These are phyloP conservation scores for Starmerella stellata DNA, from an alignment of 805 yeast genomes.

Conservation along the genomic window DNA sequence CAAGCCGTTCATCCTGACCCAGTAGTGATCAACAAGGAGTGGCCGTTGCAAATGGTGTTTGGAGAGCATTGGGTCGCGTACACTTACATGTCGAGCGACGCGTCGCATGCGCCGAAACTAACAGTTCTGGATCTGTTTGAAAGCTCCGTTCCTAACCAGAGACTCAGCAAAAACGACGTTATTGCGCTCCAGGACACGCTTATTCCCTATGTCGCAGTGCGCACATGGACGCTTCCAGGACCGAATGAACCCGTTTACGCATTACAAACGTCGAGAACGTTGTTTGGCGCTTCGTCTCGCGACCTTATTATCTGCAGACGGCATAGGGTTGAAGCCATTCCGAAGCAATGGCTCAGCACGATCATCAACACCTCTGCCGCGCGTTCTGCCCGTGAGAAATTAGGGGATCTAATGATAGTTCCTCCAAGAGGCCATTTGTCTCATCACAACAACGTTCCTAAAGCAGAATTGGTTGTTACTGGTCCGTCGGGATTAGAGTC, in stretches of 20 bases:
- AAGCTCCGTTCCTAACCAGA: constrained; percentile 35
- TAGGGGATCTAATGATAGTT: too few species aligned
- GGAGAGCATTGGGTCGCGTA: constrained; percentile 77
- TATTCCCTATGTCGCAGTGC: constrained; percentile 34
- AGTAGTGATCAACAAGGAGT: constrained; percentile 28
- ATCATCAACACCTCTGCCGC: constrained; percentile 16
- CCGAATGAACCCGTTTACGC: constrained; percentile 26
- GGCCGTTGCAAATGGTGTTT: constrained; percentile 34
- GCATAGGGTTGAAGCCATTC: constrained; percentile 48
- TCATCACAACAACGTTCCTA: constrained; percentile 31
- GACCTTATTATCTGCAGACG: constrained; percentile 41
- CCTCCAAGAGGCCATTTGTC: constrained; percentile 40
- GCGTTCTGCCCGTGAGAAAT: too few species aligned
- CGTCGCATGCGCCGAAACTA: constrained; percentile 38
- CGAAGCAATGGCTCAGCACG: constrained; percentile 49
- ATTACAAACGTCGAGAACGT: constrained; percentile 39
- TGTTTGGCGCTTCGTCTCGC: constrained; percentile 49
- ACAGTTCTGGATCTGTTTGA: constrained; percentile 67
- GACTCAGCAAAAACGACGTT: constrained; percentile 18
- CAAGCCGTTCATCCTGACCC: constrained; percentile 27
- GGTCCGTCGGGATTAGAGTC: constrained; percentile 61
- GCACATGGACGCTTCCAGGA: constrained; percentile 47
- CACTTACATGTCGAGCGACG: constrained; percentile 35
- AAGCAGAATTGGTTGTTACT: constrained; percentile 26
- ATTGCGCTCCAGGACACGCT: constrained; percentile 25